A percentile compares a stretch with the other conserved stretches of the same genome.
These are phyloP conservation scores for Neofusicoccum laricinum DNA, from an alignment of 2,329 filamentous ascomycete species.

Conservation along the genomic window DNA sequence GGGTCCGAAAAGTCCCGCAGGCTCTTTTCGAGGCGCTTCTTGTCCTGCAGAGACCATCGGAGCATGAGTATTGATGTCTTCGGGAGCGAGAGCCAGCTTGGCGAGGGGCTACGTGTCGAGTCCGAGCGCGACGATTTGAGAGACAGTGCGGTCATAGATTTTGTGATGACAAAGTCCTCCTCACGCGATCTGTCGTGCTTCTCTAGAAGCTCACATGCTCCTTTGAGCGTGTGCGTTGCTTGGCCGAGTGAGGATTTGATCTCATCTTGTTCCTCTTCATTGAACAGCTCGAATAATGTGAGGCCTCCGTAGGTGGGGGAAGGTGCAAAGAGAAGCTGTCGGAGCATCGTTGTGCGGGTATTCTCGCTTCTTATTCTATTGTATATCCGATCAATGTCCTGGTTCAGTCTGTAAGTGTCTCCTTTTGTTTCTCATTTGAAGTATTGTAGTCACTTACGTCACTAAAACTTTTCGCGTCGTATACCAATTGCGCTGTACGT, in stretches of 20 bases:
- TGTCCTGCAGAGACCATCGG: constrained; percentile 20
- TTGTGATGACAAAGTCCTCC: no score
- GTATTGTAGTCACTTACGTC: not conserved
- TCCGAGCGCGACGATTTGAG: no score
- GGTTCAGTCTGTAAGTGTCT: no score
- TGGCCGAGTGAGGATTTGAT: constrained; percentile 16
- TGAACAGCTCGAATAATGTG: constrained; percentile 17
- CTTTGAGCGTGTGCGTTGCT: constrained; percentile 11
- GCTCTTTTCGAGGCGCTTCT: constrained; percentile 17
- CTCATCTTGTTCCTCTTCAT: constrained; percentile 18
- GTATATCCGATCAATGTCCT: constrained; percentile 5
- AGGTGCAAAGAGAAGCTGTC: constrained; percentile 18
- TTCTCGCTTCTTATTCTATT: constrained; percentile 17
- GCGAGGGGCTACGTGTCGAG: no score
- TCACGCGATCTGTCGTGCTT: no score
- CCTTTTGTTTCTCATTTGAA: no score
- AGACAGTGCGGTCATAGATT: no score
- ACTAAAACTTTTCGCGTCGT: constrained; percentile 17
- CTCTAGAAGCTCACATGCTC: constrained; percentile 15
- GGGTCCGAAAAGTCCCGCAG: constrained; percentile 17
- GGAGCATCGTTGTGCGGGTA: constrained; percentile 16
- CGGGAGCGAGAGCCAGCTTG: not conserved
- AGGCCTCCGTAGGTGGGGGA: constrained; percentile 8
- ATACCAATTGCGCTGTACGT: constrained; percentile 17
- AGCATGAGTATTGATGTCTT: not conserved